Percentiles rank a stretch among this genome's conserved stretches.
Evolutionary conservation across 805 yeast genomes (phyloP).

Genomic region (Limtongia smithiae): DNA sequence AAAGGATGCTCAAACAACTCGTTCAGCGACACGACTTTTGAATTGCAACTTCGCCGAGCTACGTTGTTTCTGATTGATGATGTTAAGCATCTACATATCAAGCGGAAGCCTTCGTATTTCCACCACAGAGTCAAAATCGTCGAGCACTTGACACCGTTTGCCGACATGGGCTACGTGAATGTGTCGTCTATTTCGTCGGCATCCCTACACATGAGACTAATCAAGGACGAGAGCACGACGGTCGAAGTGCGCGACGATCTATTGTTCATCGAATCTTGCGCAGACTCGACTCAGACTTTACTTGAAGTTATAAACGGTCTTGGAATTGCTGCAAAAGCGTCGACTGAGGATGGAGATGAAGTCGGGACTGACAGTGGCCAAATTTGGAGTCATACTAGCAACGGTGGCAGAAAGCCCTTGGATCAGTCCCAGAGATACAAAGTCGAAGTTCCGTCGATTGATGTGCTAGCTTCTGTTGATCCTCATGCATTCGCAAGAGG

Average conservation of each 20-base stretch:
- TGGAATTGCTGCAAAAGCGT: constrained; percentile 50
- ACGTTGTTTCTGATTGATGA: constrained; percentile 66
- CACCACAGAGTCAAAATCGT: neutral
- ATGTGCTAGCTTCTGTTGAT: neutral
- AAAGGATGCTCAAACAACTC: constrained; percentile 44
- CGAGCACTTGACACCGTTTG: constrained; percentile 41
- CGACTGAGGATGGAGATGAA: constrained; percentile 48
- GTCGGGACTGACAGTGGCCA: constrained; percentile 41
- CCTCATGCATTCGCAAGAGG: no score
- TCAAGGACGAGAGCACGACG: constrained; percentile 33
- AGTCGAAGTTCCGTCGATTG: neutral
- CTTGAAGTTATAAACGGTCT: constrained; percentile 66
- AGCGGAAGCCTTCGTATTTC: constrained; percentile 33
- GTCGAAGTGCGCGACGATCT: constrained; percentile 34
- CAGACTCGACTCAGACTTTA: constrained; percentile 77
- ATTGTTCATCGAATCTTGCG: constrained; percentile 48
- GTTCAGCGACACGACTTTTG: constrained; percentile 36
- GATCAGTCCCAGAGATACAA: no score
- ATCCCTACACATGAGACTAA: constrained; percentile 11
- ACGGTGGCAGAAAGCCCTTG: constrained; percentile 34
- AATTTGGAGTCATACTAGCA: constrained; percentile 45
- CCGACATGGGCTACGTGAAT: constrained; percentile 50
- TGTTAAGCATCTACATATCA: constrained; percentile 37
- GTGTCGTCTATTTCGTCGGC: constrained; percentile 44
- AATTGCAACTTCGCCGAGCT: constrained; percentile 49